A percentile compares a stretch with the other conserved stretches of the same genome.
Conservation (phyloP, 148 eudicot genomes). For the Mesembryanthemum crystallinum region DNA sequence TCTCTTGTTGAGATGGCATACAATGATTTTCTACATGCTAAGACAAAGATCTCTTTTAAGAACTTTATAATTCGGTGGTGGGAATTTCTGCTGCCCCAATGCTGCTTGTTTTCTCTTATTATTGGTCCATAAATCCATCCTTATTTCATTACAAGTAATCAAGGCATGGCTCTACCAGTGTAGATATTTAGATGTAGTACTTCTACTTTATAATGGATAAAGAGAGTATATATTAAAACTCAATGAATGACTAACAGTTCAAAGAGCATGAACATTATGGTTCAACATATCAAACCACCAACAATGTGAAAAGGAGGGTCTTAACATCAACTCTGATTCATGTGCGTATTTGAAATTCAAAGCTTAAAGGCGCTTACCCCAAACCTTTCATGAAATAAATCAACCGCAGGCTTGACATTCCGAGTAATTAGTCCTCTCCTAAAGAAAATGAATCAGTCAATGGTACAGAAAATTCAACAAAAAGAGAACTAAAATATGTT, state of each 20-base stretch:
- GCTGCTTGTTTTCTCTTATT: too few relatives aligned
- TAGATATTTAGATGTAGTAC: too few relatives aligned
- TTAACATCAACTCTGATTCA: slow-evolving; percentile 5
- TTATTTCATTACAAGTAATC: too few relatives aligned
- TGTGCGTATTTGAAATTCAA: background rate
- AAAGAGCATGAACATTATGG: background rate
- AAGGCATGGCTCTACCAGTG: too few relatives aligned
- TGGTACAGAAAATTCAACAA: background rate
- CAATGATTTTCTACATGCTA: background rate
- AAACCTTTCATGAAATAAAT: slow-evolving; percentile 73
- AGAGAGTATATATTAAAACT: too few relatives aligned
- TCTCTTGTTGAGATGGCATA: background rate
- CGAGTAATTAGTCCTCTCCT: slow-evolving; percentile 96
- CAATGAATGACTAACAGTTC: background rate
- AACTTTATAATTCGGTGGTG: too few relatives aligned
- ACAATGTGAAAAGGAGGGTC: background rate
- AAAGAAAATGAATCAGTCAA: slow-evolving; percentile 24
- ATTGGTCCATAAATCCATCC: too few relatives aligned
- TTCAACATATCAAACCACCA: too few relatives aligned
- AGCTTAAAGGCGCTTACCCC: slow-evolving; percentile 54
- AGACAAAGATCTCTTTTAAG: background rate
- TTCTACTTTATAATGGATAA: too few relatives aligned
- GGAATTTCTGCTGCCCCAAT: too few relatives aligned
- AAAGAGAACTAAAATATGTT: too few relatives aligned
- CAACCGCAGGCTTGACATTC: slow-evolving; percentile 86